These are phyloP conservation scores for Oidiodendron maius DNA, from an alignment of 495 filamentous ascomycete species.

Conservation along the genomic window DNA sequence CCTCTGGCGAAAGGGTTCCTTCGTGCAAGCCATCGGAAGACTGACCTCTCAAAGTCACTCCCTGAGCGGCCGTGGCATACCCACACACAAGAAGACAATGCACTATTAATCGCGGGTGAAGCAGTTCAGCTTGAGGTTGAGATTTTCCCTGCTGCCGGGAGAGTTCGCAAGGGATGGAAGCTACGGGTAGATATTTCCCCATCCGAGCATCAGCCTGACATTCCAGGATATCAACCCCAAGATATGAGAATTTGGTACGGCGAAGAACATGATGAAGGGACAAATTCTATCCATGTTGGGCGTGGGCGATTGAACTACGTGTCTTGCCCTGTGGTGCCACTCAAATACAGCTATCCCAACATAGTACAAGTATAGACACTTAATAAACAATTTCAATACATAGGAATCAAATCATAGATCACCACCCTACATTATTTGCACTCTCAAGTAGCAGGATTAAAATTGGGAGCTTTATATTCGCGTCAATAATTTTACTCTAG, in stretches of 20 bases:
- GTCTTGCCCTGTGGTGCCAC: conserved; percentile 4
- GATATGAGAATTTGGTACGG: conserved; percentile 2
- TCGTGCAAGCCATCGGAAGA: conserved; percentile 7
- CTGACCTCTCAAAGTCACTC: conserved; percentile 1
- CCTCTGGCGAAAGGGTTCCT: conserved; percentile 7
- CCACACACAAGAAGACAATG: conserved; percentile 4
- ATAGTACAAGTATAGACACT: too few relatives aligned
- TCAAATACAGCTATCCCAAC: neutral
- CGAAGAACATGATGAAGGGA: conserved; percentile 2
- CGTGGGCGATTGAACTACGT: neutral
- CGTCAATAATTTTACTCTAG: too few relatives aligned
- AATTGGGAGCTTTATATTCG: too few relatives aligned
- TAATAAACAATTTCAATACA: too few relatives aligned
- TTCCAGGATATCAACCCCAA: conserved; percentile 1
- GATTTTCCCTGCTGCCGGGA: conserved; percentile 1
- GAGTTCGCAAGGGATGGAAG: conserved; percentile 3
- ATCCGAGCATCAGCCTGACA: neutral
- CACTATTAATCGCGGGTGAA: neutral
- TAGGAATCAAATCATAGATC: too few relatives aligned
- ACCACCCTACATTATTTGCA: too few relatives aligned
- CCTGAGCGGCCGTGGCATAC: conserved; percentile 7
- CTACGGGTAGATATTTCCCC: neutral
- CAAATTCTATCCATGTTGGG: conserved; percentile 1
- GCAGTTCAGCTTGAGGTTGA: conserved; percentile 4
- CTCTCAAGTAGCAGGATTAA: too few relatives aligned